Evolutionary conservation across 2,329 filamentous ascomycete species (phyloP).

Genomic region (Trichoderma harzianum): DNA sequence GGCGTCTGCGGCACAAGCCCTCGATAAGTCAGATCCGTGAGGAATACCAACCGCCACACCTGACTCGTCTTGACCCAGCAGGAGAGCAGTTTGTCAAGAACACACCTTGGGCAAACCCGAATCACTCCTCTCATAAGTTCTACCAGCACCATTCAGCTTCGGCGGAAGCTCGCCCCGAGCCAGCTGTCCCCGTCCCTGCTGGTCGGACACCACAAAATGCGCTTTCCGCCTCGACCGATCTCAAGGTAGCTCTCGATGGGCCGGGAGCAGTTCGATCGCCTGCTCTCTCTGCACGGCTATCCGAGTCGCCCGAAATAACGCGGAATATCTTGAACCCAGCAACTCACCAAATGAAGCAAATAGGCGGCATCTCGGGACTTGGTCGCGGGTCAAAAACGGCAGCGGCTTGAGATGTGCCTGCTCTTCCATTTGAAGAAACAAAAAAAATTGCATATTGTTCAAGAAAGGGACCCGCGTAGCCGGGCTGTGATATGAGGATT

Average conservation of each 20-base stretch:
- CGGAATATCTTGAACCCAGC: slow-evolving; percentile 35
- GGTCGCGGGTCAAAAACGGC: slow-evolving; percentile 36
- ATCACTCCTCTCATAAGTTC: slow-evolving; percentile 66
- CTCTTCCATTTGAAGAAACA: neutral
- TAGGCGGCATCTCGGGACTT: slow-evolving; percentile 30
- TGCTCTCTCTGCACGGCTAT: slow-evolving; percentile 27
- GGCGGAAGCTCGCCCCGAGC: slow-evolving; percentile 21
- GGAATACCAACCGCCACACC: slow-evolving; percentile 47
- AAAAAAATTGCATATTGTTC: neutral
- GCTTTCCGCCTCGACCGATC: slow-evolving; percentile 21
- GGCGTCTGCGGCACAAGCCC: slow-evolving; percentile 37
- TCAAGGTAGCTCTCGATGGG: slow-evolving; percentile 27
- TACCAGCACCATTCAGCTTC: slow-evolving; percentile 36
- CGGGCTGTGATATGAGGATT: slow-evolving; percentile 18
- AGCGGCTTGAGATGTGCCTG: slow-evolving; percentile 27
- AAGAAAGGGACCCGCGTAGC: neutral
- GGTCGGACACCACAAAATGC: slow-evolving; percentile 25
- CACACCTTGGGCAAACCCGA: slow-evolving; percentile 89
- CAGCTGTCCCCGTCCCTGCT: slow-evolving; percentile 10
- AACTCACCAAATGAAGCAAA: slow-evolving; percentile 34
- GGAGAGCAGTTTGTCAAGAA: slow-evolving; percentile 86
- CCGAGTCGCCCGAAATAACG: slow-evolving; percentile 45
- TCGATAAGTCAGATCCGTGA: slow-evolving; percentile 40
- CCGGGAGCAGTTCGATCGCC: slow-evolving; percentile 27
- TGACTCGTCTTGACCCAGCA: slow-evolving; percentile 58